Base-by-base conservation (phyloP, 768 basidiomycete species). In the Hydnomerulius pinastri region DNA sequence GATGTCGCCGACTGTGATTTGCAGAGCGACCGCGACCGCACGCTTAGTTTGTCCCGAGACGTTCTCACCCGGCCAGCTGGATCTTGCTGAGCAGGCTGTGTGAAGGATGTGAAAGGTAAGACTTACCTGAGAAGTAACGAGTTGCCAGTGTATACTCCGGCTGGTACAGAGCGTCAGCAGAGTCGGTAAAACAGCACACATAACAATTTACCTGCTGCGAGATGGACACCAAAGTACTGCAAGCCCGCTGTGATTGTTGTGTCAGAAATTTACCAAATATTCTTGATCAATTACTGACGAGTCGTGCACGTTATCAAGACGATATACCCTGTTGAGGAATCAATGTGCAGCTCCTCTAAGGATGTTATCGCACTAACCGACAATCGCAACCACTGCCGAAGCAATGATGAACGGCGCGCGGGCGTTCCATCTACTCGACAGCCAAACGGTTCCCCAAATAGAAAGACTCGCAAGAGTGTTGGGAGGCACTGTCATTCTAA, bases 21-120 rank as follows among this genome's bases (percentile, higher is more conserved):
- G 85, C 74, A 81, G 76, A 1, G 80, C 84, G 4, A 82, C 74
- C 1, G 79, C 80, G 2, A 82, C 73, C 0, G 84, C 82, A 11
- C 84, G 76, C 61, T 85, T 85, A 4, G 83, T 85, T 56, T 85
- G 83, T 10, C 78, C 80, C 11, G 82, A 82, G n/a, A 86, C 81
- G 54, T 85, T 85, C 64, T 86, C 83, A 15, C 78, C 73, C 1
- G 82, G 81, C 80, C 84, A 85, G 46, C 77, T 64, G 21, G n/a
- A 33, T 8, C 32, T 18, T 12, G 21, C 18, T 35, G n/a, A 41
- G 24, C 10, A 13, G 20, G 13, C 29, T 17, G 27, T 27, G n/a
- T 18, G 18, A 3, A 39, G 29, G 33, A 51, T 38, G 24, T 20
- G 13, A 24, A 46, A n/a, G 39, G 9, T 15, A n/a, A 23, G 20